Percentiles rank a stretch among this genome's conserved stretches.
Conservation (phyloP, 2,329 filamentous ascomycete genomes). For the Stagonosporopsis rhizophila region DNA sequence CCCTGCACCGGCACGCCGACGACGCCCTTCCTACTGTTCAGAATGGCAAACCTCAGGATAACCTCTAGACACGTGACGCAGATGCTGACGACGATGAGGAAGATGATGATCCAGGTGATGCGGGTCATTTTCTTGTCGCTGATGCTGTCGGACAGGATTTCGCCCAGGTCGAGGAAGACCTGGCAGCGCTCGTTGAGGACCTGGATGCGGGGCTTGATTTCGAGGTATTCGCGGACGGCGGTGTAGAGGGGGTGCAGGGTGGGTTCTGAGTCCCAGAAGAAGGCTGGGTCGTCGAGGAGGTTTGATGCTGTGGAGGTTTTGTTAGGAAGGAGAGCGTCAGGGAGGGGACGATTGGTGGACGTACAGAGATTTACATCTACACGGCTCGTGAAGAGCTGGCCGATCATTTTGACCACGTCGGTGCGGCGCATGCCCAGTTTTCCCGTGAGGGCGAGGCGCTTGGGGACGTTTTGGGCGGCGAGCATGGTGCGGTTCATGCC, state of each 20-base stretch:
- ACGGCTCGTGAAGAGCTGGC: slow-evolving; percentile 87
- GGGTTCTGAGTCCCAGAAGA: slow-evolving; percentile 98
- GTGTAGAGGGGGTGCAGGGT: slow-evolving; percentile 93
- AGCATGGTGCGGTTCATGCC: slow-evolving; percentile 94
- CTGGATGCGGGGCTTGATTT: slow-evolving; percentile 94
- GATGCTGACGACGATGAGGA: slow-evolving; percentile 90
- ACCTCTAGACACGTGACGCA: slow-evolving; percentile 91
- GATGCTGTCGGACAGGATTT: slow-evolving; percentile 91
- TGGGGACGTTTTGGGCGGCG: slow-evolving; percentile 90
- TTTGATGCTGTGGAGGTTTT: slow-evolving; percentile 72
- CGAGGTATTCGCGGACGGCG: slow-evolving; percentile 94
- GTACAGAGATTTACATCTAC: slow-evolving; percentile 98
- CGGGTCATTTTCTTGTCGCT: slow-evolving; percentile 93
- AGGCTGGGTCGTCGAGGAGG: slow-evolving; percentile 93
- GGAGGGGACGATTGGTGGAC: slow-evolving; percentile 47
- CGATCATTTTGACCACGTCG: slow-evolving; percentile 91
- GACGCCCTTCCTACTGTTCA: slow-evolving; percentile 35
- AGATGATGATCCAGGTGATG: slow-evolving; percentile 98
- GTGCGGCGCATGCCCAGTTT: slow-evolving; percentile 88
- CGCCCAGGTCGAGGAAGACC: slow-evolving; percentile 94
- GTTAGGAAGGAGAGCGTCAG: neutral
- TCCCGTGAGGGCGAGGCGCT: slow-evolving; percentile 85
- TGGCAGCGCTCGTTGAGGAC: slow-evolving; percentile 96
- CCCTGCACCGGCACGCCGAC: neutral
- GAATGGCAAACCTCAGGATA: slow-evolving; percentile 72